phyloP scores from a whole-genome alignment of 805 yeast species.

The Yarrowia keelungensis region DNA sequence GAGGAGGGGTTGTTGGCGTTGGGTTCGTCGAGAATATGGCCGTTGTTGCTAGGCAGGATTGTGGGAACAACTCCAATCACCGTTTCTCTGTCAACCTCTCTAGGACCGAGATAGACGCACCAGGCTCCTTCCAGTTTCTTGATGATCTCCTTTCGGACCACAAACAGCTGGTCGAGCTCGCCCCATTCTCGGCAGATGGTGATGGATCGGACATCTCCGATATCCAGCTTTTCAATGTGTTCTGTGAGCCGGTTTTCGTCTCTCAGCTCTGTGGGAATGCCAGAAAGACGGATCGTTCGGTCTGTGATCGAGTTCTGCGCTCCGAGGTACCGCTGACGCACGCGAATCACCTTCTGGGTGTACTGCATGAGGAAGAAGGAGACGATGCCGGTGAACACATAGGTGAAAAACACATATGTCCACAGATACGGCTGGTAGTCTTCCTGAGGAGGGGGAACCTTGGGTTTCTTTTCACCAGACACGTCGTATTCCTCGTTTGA shows the following conservation, averaged over 20 bases:
- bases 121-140: slow-evolving; percentile 70
- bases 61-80: slow-evolving; percentile 17
- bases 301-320: slow-evolving; percentile 88
- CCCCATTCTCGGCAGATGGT: slow-evolving; percentile 90
- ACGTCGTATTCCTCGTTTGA: neutral
- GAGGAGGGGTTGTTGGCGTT: slow-evolving; percentile 10
- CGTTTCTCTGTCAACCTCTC: slow-evolving; percentile 27
- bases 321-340: slow-evolving; percentile 83
- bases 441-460: slow-evolving; percentile 47
- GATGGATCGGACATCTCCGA: slow-evolving; percentile 79
- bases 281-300: slow-evolving; percentile 84
- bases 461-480: neutral
- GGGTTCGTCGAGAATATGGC: slow-evolving; percentile 9
- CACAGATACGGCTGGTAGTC: slow-evolving; percentile 69
- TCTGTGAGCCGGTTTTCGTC: slow-evolving; percentile 71
- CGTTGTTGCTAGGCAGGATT: neutral
- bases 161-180: slow-evolving; percentile 68
- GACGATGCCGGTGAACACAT: slow-evolving; percentile 77
- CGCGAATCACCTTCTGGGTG: slow-evolving; percentile 73
- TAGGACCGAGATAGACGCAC: slow-evolving; percentile 66
- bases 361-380: slow-evolving; percentile 67
- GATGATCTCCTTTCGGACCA: slow-evolving; percentile 61
- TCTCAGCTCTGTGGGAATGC: slow-evolving; percentile 84
- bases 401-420: slow-evolving; percentile 88
- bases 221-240: slow-evolving; percentile 77